Evolutionary conservation across 2,329 filamentous ascomycete genomes (phyloP), one percentile per base, ranked within the genome.

Genomic region (Penicillium aurantiogriseum): DNA sequence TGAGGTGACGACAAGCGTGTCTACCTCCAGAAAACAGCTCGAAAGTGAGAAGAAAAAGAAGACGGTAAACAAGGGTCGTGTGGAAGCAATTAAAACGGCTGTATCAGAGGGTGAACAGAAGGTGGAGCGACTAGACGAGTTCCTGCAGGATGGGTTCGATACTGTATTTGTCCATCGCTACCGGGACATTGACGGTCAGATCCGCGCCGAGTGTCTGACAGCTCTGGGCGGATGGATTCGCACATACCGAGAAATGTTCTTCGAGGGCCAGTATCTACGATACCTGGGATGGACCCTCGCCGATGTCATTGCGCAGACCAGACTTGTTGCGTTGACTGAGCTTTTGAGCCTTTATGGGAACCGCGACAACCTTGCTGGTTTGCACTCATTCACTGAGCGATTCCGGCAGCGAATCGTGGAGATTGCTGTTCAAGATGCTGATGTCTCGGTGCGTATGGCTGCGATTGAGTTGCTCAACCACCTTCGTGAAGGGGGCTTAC

Each of bases 281-380:
- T 99, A 99, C 69, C 81, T 99, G 6, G 94, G 94, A 51, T 99
- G 94, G 94, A 88, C 96, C 69, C 81, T 99, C 31, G 96, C 92
- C 5, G 94, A 99, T 71, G 83, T 87, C 4, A 83, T 87, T 59
- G 81, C 87, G 1, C 78, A 86, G 9, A 92, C 91, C 23, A 85
- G 94, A 53, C 83, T 88, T n/a, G 92, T 96, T 72, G 91, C 95
- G 2, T 77, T 99, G 42, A 90, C 87, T 68, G 92, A 97, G 73
- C 81, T 99, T 15, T 82, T 85, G 23, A 87, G 85, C 56, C 82
- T 99, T 5, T 93, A 95, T 76, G 88, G 87, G 68, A 87, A 90
- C 57, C 87, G 90, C 63, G 86, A 92, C 52, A 91, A 91, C 70
- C 85, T 95, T 63, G 81, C 80, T 44, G 84, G 85, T 1, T 80